Base-by-base conservation (phyloP, 768 basidiomycete genomes). In the Tylopilus balloui region DNA sequence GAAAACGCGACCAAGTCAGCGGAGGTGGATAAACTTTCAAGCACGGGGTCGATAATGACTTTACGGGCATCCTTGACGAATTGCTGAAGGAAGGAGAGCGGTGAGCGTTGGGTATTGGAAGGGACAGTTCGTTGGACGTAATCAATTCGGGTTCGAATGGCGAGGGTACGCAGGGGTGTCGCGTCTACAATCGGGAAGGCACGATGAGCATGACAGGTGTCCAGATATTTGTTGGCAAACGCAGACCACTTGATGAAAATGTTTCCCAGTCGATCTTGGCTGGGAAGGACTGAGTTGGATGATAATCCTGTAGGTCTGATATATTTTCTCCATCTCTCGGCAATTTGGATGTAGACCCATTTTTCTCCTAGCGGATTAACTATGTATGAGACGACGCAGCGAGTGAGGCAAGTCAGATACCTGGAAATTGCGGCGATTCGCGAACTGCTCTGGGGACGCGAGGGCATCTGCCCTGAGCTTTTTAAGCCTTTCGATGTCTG, bases 221-320 rank as follows among this genome's bases (percentile, higher is more conserved):
- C 14, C 40, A 39, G 20, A 24, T 24, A 35, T 35, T 37, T 40
- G 29, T 21, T 41, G 41, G 37, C 19, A 21, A 47, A 31, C 17
- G 63, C 71, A 42, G 60, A 88, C 86, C 85, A 56, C 71, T 70
- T 6, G 72, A 70, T 10, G 74, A 70, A 60, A 81, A 88, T 1
- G 77, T 58, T 11, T 73, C 64, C 88, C 87, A 90, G 54, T 88
- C 72, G 39, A 88, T 70, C 27, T 73, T 72, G 48, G 73, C 62
- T 4, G 80, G 78, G 28, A 65, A 58, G 43, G 55, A 55, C 6
- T 79, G 59, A 1, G 61, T 57, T 2, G 78, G 69, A 20, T 70
- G 67, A 28, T 74, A 73, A 46, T 78, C 76, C 0, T 66, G 61
- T 42, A 77, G 67, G 29, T 74, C 71, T 51, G 76, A 77, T 38